Conservation (phyloP, 2,329 filamentous ascomycete genomes). For the Penicillium psychrosexuale region DNA sequence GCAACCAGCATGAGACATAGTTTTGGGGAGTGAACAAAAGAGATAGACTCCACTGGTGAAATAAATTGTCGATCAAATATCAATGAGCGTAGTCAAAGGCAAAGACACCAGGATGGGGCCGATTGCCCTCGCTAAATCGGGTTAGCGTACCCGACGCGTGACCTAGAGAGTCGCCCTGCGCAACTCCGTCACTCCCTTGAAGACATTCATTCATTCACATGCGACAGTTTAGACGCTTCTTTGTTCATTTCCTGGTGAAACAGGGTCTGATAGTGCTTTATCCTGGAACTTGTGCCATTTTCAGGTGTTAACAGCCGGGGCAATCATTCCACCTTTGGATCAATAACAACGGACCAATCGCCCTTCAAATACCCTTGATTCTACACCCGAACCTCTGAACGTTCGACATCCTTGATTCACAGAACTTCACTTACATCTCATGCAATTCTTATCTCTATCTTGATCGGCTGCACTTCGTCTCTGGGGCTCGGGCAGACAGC, state of each 20-base stretch:
- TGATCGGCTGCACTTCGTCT: conserved; percentile 12
- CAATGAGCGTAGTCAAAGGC: background rate
- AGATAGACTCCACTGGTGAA: background rate
- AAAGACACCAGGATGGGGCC: background rate
- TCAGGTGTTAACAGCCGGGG: background rate
- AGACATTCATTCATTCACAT: conserved; percentile 11
- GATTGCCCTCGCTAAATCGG: conserved; percentile 17
- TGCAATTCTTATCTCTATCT: conserved; percentile 5
- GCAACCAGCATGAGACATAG: conserved; percentile 1
- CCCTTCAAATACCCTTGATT: conserved; percentile 11
- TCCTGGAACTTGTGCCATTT: background rate
- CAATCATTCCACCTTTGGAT: background rate
- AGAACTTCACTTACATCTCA: conserved; percentile 6
- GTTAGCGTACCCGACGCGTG: conserved; percentile 42
- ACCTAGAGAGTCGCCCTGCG: conserved; percentile 33
- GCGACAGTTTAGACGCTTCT: conserved; percentile 10
- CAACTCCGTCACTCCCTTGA: conserved; percentile 26
- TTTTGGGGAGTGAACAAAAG: background rate
- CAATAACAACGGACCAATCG: conserved; percentile 12
- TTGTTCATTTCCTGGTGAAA: conserved; percentile 6
- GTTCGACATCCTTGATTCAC: background rate
- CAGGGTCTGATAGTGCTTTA: conserved; percentile 1
- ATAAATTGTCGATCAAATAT: background rate
- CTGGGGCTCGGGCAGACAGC: conserved; percentile 11
- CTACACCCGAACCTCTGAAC: background rate